Evolutionary conservation across 2,329 filamentous ascomycete genomes (phyloP), one percentile per base, ranked within the genome.

Genomic region (Colletotrichum sp.): DNA sequence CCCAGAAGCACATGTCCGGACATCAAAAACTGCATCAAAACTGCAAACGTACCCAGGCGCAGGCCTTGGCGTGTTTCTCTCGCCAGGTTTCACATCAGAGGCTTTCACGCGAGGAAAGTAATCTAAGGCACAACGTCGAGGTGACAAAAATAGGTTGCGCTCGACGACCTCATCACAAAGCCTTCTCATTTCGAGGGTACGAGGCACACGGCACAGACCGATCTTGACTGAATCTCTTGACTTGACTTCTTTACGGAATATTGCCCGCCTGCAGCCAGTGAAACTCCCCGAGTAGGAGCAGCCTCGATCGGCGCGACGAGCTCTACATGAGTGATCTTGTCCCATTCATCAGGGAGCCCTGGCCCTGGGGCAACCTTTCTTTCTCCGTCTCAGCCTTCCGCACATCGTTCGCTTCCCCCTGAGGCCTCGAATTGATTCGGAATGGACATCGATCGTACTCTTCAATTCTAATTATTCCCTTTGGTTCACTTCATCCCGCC

Each of bases 391-490:
- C 36, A 43, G 26, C 63, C n/a, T 43, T 68, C 70, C 30, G 26
- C 34, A 16, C 52, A 28, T 48, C 9, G n/a, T 57, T 48, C 7
- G 8, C 55, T 59, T 13, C 8, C 16, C 6, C 59, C 32, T 48
- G 30, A 48, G 21, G 24, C 64, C 57, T 32, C 9, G 21, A 59
- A 26, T 32, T 32, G 59, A 59, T 68, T 65, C 64, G 66, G 65
- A 63, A 55, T 39, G 65, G 52, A 71, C 65, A 66, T 75, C 26
- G 65, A 39, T 70, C 68, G n/a, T 71, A 76, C 74, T 70, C 34
- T 68, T 63, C 59, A 75, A 76, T 67, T 76, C 74, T 76, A 61
- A 76, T 73, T 69, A 74, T 74, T 76, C 64, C 70, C 74, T 68
- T 68, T 68, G 67, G 71, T 68, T 67, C 71, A 76, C 66, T 66